These are phyloP conservation scores for Sclerotinia spermophila DNA, from an alignment of 2,329 filamentous ascomycete species.

Conservation along the genomic window DNA sequence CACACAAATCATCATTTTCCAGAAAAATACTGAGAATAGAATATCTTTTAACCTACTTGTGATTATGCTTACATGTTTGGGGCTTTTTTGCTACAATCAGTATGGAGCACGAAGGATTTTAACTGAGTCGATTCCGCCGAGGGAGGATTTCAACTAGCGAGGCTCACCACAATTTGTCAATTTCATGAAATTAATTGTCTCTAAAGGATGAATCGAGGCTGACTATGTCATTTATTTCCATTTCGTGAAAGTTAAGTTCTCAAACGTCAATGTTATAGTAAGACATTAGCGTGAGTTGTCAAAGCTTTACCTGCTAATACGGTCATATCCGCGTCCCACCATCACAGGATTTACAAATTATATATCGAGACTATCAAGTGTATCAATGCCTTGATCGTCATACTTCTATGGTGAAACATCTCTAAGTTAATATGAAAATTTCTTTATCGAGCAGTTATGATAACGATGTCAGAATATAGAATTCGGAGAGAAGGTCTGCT, in stretches of 20 bases:
- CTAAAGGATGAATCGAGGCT: background rate
- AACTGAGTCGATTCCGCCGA: background rate
- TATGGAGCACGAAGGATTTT: background rate
- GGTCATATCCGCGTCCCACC: slow-evolving; percentile 18
- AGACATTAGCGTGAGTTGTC: background rate
- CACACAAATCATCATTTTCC: background rate
- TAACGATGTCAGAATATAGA: slow-evolving; percentile 57
- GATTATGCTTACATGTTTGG: background rate
- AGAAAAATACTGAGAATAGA: background rate
- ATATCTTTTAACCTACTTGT: no score
- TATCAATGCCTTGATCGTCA: slow-evolving; percentile 7
- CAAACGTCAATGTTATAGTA: background rate
- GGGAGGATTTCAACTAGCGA: background rate
- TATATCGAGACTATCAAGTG: slow-evolving; percentile 14
- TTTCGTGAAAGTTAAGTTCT: background rate
- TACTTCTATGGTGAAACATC: background rate
- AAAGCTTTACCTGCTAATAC: background rate
- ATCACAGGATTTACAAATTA: slow-evolving; percentile 18
- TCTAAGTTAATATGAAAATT: slow-evolving; percentile 51
- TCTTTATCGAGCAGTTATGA: slow-evolving; percentile 95
- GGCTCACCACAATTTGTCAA: background rate
- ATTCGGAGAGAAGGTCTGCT: background rate
- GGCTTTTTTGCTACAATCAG: background rate
- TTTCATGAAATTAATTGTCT: background rate
- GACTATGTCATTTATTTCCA: background rate